phyloP scores from a whole-genome alignment of 208 protist species.

The Crithidia thermophila region DNA sequence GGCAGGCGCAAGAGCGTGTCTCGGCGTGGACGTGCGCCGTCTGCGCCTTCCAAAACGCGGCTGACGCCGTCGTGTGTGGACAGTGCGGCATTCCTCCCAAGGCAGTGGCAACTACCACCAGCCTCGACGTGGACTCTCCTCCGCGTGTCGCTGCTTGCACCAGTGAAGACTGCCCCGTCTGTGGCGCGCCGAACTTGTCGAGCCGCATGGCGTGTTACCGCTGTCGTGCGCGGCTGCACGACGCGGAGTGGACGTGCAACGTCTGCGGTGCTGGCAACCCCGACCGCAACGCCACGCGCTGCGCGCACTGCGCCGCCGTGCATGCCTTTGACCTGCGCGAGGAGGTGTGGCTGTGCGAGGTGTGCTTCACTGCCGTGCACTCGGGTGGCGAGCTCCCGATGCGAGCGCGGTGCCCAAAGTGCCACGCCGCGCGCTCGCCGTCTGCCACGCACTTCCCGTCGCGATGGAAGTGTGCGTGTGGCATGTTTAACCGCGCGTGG shows the following conservation, averaged over 20 bases:
- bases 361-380: constrained; percentile 68
- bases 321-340: constrained; percentile 49
- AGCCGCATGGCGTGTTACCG: constrained; percentile 62
- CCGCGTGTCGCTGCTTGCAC: constrained; percentile 4
- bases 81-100: constrained; percentile 47
- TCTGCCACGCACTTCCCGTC: constrained; percentile 48
- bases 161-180: constrained; percentile 49
- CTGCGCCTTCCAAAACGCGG: constrained; percentile 49
- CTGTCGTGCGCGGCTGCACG: constrained; percentile 56
- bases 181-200: constrained; percentile 51
- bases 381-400: constrained; percentile 65
- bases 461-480: constrained; percentile 71
- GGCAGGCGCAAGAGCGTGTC: constrained; percentile 24
- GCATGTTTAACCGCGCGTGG: constrained; percentile 41
- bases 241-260: constrained; percentile 59
- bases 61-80: constrained; percentile 34
- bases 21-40: constrained; percentile 53
- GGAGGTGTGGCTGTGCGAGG: constrained; percentile 77
- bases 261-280: constrained; percentile 35
- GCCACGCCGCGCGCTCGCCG: constrained; percentile 31
- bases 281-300: constrained; percentile 38
- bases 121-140: constrained; percentile 22
- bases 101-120: background rate
- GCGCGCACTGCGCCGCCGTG: constrained; percentile 42
- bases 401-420: constrained; percentile 56